Evolutionary conservation across 305 asterid genomes (phyloP).

Genomic region (Solanum chacoense): DNA sequence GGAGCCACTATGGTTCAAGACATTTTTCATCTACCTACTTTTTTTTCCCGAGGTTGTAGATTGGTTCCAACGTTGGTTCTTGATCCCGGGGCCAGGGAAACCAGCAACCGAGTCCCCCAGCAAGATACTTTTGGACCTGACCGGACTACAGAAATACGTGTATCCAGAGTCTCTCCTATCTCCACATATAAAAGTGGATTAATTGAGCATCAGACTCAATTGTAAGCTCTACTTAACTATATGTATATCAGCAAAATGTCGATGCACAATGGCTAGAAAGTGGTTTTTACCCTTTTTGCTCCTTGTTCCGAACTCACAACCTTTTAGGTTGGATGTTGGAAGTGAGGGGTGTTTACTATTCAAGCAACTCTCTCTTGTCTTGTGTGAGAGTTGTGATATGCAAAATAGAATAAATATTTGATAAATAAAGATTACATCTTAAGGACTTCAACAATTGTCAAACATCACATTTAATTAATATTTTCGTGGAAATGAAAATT

Average conservation of each 20-base stretch:
- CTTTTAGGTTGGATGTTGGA: too few relatives aligned
- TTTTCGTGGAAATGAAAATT: too few relatives aligned
- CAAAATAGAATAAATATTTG: too few relatives aligned
- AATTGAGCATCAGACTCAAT: conserved; percentile 2
- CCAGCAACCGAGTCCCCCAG: conserved; percentile 33
- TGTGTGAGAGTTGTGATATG: background rate
- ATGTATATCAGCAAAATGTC: background rate
- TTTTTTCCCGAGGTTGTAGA: conserved; percentile 36
- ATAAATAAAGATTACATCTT: too few relatives aligned
- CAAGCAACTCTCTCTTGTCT: background rate
- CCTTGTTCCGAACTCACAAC: too few relatives aligned
- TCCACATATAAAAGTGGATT: conserved; percentile 33
- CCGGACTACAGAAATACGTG: conserved; percentile 27
- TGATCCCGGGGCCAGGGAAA: conserved; percentile 27
- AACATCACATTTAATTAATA: too few relatives aligned
- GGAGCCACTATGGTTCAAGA: conserved; percentile 35
- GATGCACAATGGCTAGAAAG: background rate
- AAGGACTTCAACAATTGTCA: too few relatives aligned
- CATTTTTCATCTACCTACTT: conserved; percentile 14
- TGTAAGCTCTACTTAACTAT: background rate
- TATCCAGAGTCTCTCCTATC: conserved; percentile 50
- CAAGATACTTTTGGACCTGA: conserved; percentile 34
- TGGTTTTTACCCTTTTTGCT: background rate
- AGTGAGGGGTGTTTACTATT: too few relatives aligned
- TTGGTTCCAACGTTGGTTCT: conserved; percentile 43